Evolutionary conservation across 108 stramenopile species (phyloP).

Genomic region (Mediolabrus comicus): DNA sequence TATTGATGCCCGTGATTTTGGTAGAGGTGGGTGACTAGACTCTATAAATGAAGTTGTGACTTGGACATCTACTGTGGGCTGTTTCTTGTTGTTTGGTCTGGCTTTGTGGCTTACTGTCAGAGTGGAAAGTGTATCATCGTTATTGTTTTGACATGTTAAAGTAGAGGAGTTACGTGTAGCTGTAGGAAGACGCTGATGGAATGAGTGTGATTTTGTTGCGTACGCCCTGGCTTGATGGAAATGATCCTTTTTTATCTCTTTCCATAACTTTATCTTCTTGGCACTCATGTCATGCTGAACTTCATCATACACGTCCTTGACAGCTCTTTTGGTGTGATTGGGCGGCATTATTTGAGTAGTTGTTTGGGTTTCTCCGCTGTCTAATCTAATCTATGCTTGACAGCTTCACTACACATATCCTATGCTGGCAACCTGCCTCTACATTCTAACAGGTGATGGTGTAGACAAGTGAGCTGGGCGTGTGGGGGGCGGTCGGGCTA

Average conservation of each 20-base stretch:
- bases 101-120: neutral
- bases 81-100: neutral
- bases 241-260: neutral
- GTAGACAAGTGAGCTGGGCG: no score
- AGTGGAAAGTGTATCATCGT: no score
- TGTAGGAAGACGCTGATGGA: neutral
- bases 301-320: neutral
- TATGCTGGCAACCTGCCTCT: no score
- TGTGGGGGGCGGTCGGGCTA: no score
- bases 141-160: no score
- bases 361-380: no score
- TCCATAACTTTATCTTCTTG: neutral
- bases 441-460: no score
- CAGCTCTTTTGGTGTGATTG: neutral
- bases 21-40: slow-evolving; percentile 24
- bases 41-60: slow-evolving; percentile 18
- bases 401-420: no score
- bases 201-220: neutral
- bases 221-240: neutral
- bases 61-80: neutral
- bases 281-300: neutral
- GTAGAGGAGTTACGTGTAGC: neutral
- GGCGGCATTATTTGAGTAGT: no score
- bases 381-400: no score
- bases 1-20: slow-evolving; percentile 33